Base-by-base conservation (phyloP, 2,329 filamentous ascomycete species). In the Ceratocystis cubensis region DNA sequence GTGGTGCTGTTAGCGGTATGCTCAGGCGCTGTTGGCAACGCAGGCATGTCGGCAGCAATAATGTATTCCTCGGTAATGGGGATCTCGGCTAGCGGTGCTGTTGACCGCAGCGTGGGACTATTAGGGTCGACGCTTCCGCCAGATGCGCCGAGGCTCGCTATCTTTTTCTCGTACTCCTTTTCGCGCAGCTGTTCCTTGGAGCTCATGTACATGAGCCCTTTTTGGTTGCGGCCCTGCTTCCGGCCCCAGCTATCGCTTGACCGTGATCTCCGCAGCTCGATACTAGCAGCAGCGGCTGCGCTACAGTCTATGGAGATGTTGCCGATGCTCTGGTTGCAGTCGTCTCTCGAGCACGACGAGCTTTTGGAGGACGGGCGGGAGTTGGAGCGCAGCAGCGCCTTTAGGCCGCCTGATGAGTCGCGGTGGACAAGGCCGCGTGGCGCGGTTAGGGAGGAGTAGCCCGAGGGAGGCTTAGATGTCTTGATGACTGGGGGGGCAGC, bases 381-480 rank as follows among this genome's bases (percentile, higher is more conserved):
- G 59, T 78, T 79, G 71, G 74, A 78, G 69, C 84, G 80, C 59
- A 89, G 77, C 53, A 88, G 81, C 53, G 81, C 83, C 71, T 81
- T 83, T 56, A 89, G 73, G 13, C 83, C 82, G 22, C 76, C 75
- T 1, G 76, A 72, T 50, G 77, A 74, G 37, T 82, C 82, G 68
- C 78, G 79, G 65, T 76, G 76, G 22, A 80, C 78, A 33, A 78
- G 84, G 69, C 80, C 84, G 68, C 80, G 81, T 67, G 81, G 81
- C 0, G 86, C 83, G n/a, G 87, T 91, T 64, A 89, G 76, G 20
- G 85, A 77, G 30, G 88, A 91, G 71, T 86, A 84, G 65, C 88
- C 89, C 63, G 88, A 90, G 0, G 89, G 89, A 6, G 87, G 88
- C 74, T 92, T 92, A 41, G 90, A 84, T 41, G 92, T 96, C 70